phyloP scores from a whole-genome alignment of 441 rosid species.

The Erodium moschatum region DNA sequence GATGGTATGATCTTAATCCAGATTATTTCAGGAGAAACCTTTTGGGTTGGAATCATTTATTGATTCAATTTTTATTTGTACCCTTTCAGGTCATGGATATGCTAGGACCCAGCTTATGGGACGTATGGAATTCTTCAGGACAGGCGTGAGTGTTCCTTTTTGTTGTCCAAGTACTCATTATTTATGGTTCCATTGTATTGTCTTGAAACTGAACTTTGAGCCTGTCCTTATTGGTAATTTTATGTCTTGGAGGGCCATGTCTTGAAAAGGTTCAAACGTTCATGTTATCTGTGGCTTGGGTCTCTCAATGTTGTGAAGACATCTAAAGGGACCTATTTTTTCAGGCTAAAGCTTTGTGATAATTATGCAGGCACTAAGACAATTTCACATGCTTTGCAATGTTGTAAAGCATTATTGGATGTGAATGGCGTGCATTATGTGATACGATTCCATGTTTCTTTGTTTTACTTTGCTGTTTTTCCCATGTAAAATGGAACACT shows the following conservation, averaged over 20 bases:
- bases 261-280: background rate
- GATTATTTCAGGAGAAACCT: background rate
- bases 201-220: background rate
- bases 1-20: constrained; percentile 40
- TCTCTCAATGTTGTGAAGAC: background rate
- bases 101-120: constrained; percentile 98
- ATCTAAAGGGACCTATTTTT: background rate
- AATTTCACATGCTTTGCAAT: background rate
- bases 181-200: background rate
- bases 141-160: constrained; percentile 64
- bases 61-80: background rate
- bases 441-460: background rate
- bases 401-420: background rate
- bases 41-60: constrained; percentile 13
- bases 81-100: constrained; percentile 90
- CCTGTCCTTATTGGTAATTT: background rate
- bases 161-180: background rate
- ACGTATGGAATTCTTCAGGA: constrained; percentile 93
- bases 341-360: background rate
- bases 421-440: background rate
- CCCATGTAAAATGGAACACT: background rate
- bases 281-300: background rate
- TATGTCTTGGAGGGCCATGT: background rate
- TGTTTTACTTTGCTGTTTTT: background rate
- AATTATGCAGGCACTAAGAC: background rate